These are phyloP conservation scores for Chalciporus piperatus DNA, from an alignment of 768 basidiomycete species.

Conservation along the genomic window DNA sequence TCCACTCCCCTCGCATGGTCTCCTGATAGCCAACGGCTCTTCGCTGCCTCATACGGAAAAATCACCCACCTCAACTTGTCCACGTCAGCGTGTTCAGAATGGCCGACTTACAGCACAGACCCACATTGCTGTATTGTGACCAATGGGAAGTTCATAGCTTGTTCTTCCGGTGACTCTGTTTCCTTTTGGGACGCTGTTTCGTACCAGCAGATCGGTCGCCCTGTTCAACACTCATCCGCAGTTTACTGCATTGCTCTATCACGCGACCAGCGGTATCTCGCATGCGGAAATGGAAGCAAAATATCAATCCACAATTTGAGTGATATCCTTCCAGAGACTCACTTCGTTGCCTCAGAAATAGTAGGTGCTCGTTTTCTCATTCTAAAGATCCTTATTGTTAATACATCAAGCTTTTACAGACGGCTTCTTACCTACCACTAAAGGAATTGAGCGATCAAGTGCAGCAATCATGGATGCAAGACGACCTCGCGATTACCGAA, in stretches of 20 bases:
- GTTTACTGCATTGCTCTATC: neutral
- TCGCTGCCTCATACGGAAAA: no score
- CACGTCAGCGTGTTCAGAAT: no score
- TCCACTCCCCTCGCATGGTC: no score
- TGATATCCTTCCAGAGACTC: conserved; percentile 1
- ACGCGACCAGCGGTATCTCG: neutral
- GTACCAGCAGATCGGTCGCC: neutral
- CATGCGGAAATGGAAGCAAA: neutral
- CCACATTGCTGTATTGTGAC: neutral
- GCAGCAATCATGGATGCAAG: conserved; percentile 5
- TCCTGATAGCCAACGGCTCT: no score
- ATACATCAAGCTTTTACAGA: neutral
- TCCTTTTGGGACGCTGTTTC: neutral
- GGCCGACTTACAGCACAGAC: no score
- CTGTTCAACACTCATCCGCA: neutral
- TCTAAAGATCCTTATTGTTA: no score
- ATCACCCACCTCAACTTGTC: no score
- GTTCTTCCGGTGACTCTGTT: neutral
- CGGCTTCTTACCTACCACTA: neutral
- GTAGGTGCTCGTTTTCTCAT: no score
- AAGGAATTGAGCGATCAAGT: neutral
- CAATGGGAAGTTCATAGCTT: neutral
- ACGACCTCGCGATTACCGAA: no score
- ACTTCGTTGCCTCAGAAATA: neutral
- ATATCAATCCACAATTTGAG: neutral